These are phyloP conservation scores for Tolypocladium tropicale DNA, from an alignment of 2,329 filamentous ascomycete genomes.

Conservation along the genomic window DNA sequence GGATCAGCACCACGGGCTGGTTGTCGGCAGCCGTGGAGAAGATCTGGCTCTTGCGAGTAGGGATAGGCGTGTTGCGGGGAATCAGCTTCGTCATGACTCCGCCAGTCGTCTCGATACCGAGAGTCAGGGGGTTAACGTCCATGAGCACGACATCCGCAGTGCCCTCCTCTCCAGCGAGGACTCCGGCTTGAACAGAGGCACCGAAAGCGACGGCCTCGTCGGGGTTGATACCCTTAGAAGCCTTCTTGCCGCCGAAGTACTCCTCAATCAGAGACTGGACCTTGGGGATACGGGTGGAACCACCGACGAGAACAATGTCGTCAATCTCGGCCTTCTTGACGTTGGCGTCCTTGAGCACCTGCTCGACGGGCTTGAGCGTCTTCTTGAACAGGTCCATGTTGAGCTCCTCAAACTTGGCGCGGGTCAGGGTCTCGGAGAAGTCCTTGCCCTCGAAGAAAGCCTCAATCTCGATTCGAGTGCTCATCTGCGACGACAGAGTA, in stretches of 20 bases:
- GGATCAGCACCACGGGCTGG: conserved; percentile 90
- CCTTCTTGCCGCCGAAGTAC: conserved; percentile 92
- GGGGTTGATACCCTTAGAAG: conserved; percentile 98
- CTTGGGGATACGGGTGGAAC: conserved; percentile 98
- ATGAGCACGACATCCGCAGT: conserved; percentile 79
- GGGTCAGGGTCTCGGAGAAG: conserved; percentile 95
- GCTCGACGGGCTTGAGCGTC: conserved; percentile 96
- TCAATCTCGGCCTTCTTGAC: conserved; percentile 91
- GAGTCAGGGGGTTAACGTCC: conserved; percentile 93
- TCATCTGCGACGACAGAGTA: conserved; percentile 89
- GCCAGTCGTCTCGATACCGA: conserved; percentile 95
- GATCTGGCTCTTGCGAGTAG: conserved; percentile 94
- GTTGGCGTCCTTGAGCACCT: conserved; percentile 97
- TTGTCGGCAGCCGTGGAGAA: conserved; percentile 96
- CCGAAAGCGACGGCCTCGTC: conserved; percentile 98
- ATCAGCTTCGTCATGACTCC: conserved; percentile 98
- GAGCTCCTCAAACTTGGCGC: conserved; percentile 98
- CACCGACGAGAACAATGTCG: conserved; percentile 96
- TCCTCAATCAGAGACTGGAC: conserved; percentile 90
- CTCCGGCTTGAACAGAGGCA: conserved; percentile 93
- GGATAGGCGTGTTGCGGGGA: conserved; percentile 86
- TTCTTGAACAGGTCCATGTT: conserved; percentile 99
- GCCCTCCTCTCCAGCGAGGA: conserved; percentile 79
- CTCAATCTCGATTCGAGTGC: conserved; percentile 91
- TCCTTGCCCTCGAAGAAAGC: conserved; percentile 94